Base-by-base conservation (phyloP, 768 basidiomycete genomes). In the Agaricus blazei region DNA sequence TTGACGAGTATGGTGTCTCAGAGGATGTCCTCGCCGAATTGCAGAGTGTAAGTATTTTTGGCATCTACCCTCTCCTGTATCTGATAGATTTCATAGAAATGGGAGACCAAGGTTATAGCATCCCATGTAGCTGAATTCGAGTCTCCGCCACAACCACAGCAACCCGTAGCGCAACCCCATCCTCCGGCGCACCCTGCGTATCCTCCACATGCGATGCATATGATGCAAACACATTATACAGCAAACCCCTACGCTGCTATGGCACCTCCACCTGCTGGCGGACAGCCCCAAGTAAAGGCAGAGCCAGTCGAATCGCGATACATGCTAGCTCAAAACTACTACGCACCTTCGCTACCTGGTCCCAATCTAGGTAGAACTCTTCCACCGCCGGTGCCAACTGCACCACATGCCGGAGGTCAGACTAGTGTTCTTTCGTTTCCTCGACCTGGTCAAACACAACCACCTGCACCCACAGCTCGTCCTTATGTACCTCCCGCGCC, bases 61-160 rank as follows among this genome's bases (percentile, higher is more conserved):
- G 58, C 45, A 58, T 57, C 57, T 52, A 38, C 31, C 24, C 41
- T 48, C 54, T 15, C 29, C 49, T 14, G 52, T 19, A 37, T 57
- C 51, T 55, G 59, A 48, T 54, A 51, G 61, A 50, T 42, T 42
- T 41, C 58, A 36, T 71, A 98, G 91, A 93, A 92, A 88, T 99
- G 97, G 97, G 90, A 98, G 69, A 80, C 78, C 65, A 97, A 97
- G 69, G 86, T 99, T 48, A 81, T 97, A 38, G 86, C 87, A n/a
- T 95, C 93, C 2, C 86, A 89, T 64, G 96, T 97, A 23, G 97
- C 97, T 50, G 93, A 98, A 62, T 98, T 97, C 68, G 90, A 91
- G 67, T 72, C 81, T 15, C 72, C 72, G 43, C 61, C 62, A 15
- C 71, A 59, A 14, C 68, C 75, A 7, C 63, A 71, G 12, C 67